These are phyloP conservation scores for Trifolium fragiferum DNA, from an alignment of 306 rosid species.

Conservation along the genomic window DNA sequence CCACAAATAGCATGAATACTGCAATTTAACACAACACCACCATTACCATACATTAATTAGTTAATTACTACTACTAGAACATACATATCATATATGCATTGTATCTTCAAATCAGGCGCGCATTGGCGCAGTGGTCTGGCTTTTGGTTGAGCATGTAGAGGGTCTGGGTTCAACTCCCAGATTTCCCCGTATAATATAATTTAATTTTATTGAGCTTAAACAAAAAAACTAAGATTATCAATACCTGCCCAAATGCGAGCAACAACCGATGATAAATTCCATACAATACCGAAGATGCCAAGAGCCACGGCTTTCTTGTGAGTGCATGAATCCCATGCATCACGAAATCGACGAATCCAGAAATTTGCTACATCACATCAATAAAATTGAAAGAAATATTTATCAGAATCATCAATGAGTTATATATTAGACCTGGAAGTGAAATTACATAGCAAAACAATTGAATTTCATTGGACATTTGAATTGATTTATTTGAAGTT, in stretches of 20 bases:
- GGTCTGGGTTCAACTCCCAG: too few relatives aligned
- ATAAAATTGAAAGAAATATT: background rate
- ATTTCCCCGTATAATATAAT: too few relatives aligned
- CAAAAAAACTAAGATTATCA: too few relatives aligned
- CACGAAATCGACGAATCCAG: slow-evolving; percentile 76
- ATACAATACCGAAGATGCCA: slow-evolving; percentile 63
- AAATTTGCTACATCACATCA: slow-evolving; percentile 57
- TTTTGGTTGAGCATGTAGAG: too few relatives aligned
- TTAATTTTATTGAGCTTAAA: too few relatives aligned
- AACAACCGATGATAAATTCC: slow-evolving; percentile 78
- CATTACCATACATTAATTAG: background rate
- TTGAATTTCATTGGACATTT: too few relatives aligned
- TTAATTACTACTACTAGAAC: background rate
- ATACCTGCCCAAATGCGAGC: slow-evolving; percentile 98
- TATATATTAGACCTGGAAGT: too few relatives aligned
- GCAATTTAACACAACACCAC: slow-evolving; percentile 45
- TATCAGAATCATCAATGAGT: background rate
- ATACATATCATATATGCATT: background rate
- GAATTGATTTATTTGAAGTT: too few relatives aligned
- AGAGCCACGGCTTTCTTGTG: slow-evolving; percentile 76
- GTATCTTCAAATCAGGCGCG: too few relatives aligned
- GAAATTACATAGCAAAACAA: too few relatives aligned
- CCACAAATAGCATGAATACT: slow-evolving; percentile 78
- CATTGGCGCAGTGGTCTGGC: too few relatives aligned
- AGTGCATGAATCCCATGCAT: slow-evolving; percentile 86